phyloP scores from a whole-genome alignment of 73 alveolate genomes.

The Paramecium tetraurelia region DNA sequence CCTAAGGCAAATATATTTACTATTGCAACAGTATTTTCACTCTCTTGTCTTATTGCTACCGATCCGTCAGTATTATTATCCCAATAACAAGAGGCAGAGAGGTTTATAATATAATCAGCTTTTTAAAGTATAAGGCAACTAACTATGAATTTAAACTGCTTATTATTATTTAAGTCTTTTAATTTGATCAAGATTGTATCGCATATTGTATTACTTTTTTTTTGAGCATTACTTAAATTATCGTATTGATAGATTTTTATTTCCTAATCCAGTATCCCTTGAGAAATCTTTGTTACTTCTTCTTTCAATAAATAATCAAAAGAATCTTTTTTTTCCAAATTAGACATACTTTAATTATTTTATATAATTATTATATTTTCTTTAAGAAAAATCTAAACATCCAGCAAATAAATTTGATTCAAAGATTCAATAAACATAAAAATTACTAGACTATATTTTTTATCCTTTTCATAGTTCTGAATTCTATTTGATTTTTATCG shows the following conservation, averaged over 20 bases:
- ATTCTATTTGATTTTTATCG: not conserved
- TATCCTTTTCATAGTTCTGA: not conserved
- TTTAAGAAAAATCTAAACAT: not conserved
- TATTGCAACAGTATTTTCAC: not conserved
- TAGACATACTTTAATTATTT: not conserved
- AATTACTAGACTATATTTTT: no score
- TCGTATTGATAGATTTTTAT: not conserved
- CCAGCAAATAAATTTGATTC: not conserved
- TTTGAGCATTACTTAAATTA: slow-evolving; percentile 34
- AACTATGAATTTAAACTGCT: slow-evolving; percentile 76
- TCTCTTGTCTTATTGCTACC: slow-evolving; percentile 67
- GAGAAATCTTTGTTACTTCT: not conserved
- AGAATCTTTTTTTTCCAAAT: not conserved
- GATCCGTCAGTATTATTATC: slow-evolving; percentile 80
- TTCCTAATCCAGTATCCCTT: not conserved
- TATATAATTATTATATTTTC: not conserved
- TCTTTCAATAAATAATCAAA: not conserved
- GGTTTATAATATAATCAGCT: slow-evolving; percentile 76
- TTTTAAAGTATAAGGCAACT: slow-evolving; percentile 75
- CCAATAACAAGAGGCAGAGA: slow-evolving; percentile 84
- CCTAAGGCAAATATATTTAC: not conserved
- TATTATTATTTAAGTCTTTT: slow-evolving; percentile 64
- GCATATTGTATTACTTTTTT: slow-evolving; percentile 76
- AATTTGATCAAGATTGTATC: slow-evolving; percentile 59
- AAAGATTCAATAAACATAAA: not conserved